phyloP scores from a whole-genome alignment of 257 asterid genomes.

The Capsicum pubescens region DNA sequence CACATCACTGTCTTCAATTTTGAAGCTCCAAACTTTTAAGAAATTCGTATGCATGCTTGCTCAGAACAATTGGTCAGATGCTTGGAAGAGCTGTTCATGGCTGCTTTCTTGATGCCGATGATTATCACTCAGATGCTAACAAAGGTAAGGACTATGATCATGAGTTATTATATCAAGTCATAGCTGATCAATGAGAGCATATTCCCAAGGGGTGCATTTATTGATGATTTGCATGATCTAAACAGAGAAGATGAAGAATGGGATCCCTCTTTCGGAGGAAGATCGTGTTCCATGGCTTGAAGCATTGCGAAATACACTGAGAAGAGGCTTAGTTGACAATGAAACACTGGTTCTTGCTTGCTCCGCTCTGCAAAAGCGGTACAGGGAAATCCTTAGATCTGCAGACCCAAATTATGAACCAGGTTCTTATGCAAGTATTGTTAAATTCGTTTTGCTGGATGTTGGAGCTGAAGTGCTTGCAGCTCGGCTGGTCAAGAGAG shows the following conservation, averaged over 20 bases:
- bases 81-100: slow-evolving; percentile 59
- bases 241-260: slow-evolving; percentile 52
- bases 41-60: slow-evolving; percentile 10
- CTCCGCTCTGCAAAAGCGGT: slow-evolving; percentile 76
- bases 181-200: background rate
- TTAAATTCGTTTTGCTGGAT: slow-evolving; percentile 66
- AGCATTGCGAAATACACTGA: slow-evolving; percentile 54
- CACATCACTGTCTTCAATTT: no score
- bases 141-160: slow-evolving; percentile 53
- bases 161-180: background rate
- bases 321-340: slow-evolving; percentile 42
- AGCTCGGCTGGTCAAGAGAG: slow-evolving; percentile 65
- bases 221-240: background rate
- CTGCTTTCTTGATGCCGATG: slow-evolving; percentile 78
- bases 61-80: slow-evolving; percentile 75
- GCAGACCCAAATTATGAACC: slow-evolving; percentile 60
- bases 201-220: background rate
- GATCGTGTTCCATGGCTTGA: slow-evolving; percentile 91
- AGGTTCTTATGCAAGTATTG: slow-evolving; percentile 41
- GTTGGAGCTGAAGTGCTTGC: slow-evolving; percentile 62
- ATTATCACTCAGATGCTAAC: slow-evolving; percentile 71
- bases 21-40: background rate
- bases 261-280: slow-evolving; percentile 70
- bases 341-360: slow-evolving; percentile 65
- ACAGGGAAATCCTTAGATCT: slow-evolving; percentile 81